Percentiles rank a stretch among this genome's conserved stretches.
These are phyloP conservation scores for Eucalyptus rudis DNA, from an alignment of 345 rosid species.

Conservation along the genomic window DNA sequence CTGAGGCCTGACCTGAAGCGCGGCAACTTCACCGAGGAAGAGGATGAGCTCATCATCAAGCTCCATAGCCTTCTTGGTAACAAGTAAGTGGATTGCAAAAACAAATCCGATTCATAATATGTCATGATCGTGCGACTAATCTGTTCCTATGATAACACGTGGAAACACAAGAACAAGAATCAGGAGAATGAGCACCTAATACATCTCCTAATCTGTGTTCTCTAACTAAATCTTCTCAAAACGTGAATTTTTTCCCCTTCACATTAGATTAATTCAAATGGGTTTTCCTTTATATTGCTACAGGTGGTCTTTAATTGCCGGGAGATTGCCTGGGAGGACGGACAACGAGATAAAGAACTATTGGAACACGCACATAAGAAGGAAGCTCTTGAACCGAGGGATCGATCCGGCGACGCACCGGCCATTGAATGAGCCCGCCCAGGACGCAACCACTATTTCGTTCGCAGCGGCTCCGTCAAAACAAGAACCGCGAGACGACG, in stretches of 20 bases:
- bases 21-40: constrained; percentile 68
- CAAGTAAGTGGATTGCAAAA: constrained; percentile 24
- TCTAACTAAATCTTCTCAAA: background rate
- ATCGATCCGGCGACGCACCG: constrained; percentile 71
- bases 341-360: constrained; percentile 83
- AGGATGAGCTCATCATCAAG: constrained; percentile 74
- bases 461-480: background rate
- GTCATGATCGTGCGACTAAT: background rate
- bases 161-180: background rate
- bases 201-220: background rate
- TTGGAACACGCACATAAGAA: constrained; percentile 80
- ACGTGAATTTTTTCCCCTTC: background rate
- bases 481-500: background rate
- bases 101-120: background rate
- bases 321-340: constrained; percentile 73
- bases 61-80: constrained; percentile 72
- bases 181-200: background rate
- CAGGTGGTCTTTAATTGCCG: constrained; percentile 82
- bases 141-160: background rate
- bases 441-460: background rate
- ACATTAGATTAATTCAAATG: background rate
- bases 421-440: constrained; percentile 33
- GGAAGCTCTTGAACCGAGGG: constrained; percentile 70
- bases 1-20: constrained; percentile 73
- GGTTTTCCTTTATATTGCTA: background rate